Base-by-base conservation (phyloP, 352 stramenopile genomes). In the Phytophthora sansomeana region DNA sequence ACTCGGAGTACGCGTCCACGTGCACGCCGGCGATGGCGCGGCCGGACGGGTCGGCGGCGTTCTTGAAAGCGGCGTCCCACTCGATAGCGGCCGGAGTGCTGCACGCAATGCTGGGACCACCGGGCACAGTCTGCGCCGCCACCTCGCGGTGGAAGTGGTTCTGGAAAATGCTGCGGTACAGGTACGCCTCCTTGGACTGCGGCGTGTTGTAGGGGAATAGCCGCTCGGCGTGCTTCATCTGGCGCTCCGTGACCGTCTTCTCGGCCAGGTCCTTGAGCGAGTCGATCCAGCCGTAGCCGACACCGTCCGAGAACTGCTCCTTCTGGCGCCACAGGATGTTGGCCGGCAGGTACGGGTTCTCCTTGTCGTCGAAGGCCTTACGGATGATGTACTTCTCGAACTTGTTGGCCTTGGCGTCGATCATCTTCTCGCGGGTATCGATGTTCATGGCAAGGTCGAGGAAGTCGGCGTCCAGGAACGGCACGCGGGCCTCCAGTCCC, bases 321-420 rank as follows among this genome's bases (percentile, higher is more conserved):
- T 99, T 99, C 84, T 99, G 97, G 68, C 98, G 94, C 97, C 97
- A 99, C 60, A 99, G 85, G 66, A 99, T 99, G 54, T 99, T 85
- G 38, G 97, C 69, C 6, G 98, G 98, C 61, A 99, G 80, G 81
- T 99, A 99, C 32, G 97, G 97, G 65, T 99, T 80, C 67, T 99
- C 97, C 24, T 94, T 89, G 53, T 97, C 98, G 76, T 99, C 88
- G 69, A 99, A 99, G 6, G 97, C 97, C 81, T 99, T 99, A 59
- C 98, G 90, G 79, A 99, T 97, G 51, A 98, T 98, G 81, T 98
- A 99, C 90, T 99, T 99, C 77, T 99, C 97, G 75, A 99, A 99
- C 61, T 94, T 91, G 29, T 84, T 92, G 70, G 97, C 80, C 68
- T 96, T 83, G 39, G 64, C 49, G 46, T 95, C 77, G 46, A 99